Conservation (phyloP, 1,139 yeast species). For the Pichia sp. region DNA sequence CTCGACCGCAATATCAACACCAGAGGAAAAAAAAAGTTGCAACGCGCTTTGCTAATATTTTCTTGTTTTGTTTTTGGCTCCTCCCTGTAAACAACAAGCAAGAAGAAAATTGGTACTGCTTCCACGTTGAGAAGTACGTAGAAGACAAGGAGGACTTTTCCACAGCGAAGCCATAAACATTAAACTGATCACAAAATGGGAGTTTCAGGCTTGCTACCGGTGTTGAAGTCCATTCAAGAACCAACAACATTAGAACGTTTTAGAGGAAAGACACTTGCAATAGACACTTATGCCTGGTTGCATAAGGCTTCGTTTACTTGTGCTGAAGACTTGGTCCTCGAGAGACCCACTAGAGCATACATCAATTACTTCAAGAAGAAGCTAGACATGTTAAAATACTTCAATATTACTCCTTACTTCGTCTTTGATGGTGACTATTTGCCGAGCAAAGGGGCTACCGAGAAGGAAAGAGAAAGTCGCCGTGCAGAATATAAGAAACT, state of each 20-base stretch:
- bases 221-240: conserved; percentile 67
- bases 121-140: background rate
- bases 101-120: background rate
- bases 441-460: conserved; percentile 77
- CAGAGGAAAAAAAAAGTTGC: background rate
- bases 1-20: background rate
- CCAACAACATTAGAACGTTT: conserved; percentile 55
- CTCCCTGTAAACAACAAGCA: background rate
- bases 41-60: background rate
- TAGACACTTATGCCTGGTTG: conserved; percentile 96
- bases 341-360: conserved; percentile 65
- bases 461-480: conserved; percentile 53
- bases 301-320: conserved; percentile 83
- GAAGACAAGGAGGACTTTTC: background rate
- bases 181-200: conserved; percentile 51
- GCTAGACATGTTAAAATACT: conserved; percentile 58
- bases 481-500: conserved; percentile 55
- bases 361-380: conserved; percentile 57
- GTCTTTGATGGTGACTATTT: conserved; percentile 92
- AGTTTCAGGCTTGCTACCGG: conserved; percentile 71
- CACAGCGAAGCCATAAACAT: background rate
- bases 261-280: conserved; percentile 75
- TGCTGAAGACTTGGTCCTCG: conserved; percentile 76
- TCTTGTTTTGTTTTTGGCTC: background rate
- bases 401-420: conserved; percentile 76